A percentile compares a stretch with the other conserved stretches of the same genome.
phyloP scores from a whole-genome alignment of 1,284 basidiomycete genomes.

The Quambalaria eucalypti region DNA sequence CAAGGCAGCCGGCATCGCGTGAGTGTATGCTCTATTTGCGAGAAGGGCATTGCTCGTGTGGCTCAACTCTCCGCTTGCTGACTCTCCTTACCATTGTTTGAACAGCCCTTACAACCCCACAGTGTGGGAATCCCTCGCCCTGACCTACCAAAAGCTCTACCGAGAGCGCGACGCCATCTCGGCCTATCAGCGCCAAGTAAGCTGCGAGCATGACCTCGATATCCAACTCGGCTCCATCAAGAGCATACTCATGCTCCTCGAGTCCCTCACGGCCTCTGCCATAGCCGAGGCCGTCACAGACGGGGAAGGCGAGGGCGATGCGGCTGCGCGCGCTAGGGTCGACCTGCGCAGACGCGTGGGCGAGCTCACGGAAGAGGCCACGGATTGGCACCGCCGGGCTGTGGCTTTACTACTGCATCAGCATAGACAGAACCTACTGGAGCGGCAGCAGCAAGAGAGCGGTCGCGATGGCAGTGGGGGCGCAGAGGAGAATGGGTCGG shows the following conservation, averaged over 20 bases:
- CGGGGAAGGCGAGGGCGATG: background rate
- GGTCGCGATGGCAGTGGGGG: background rate
- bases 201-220: constrained; percentile 26
- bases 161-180: constrained; percentile 28
- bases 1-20: constrained; percentile 72
- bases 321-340: background rate
- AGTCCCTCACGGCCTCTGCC: background rate
- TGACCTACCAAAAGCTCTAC: constrained; percentile 80
- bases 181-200: constrained; percentile 42
- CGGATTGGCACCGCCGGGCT: background rate
- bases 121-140: constrained; percentile 88
- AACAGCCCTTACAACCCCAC: constrained; percentile 95
- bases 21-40: too few relatives aligned
- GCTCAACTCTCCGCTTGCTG: background rate
- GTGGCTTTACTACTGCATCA: background rate
- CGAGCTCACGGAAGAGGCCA: background rate
- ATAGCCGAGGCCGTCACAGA: background rate
- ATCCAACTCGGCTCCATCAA: constrained; percentile 25
- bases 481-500: background rate
- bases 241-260: constrained; percentile 12
- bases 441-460: background rate
- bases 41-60: constrained; percentile 56
- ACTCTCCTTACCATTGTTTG: constrained; percentile 41
- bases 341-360: background rate
- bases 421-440: background rate